These are phyloP conservation scores for Rubus idaeus DNA, from an alignment of 306 rosid genomes.

Conservation along the genomic window DNA sequence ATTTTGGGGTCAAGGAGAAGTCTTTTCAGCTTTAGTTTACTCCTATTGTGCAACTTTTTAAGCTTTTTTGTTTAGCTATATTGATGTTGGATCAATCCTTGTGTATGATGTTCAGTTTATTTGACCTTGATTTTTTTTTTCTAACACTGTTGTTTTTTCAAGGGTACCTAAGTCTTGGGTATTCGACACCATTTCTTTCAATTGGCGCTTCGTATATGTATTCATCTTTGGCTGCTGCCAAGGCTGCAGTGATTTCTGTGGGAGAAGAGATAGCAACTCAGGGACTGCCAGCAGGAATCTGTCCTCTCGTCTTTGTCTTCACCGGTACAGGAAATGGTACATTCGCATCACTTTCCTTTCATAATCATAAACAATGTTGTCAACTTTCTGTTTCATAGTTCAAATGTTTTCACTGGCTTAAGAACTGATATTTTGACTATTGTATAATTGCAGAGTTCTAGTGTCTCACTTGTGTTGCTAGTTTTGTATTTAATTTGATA, in stretches of 20 bases:
- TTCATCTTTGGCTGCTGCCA: conserved; percentile 88
- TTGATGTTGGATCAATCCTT: neutral
- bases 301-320: conserved; percentile 83
- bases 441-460: neutral
- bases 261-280: conserved; percentile 87
- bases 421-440: neutral
- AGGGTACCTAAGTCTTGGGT: conserved; percentile 92
- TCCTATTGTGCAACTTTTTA: neutral
- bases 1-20: neutral
- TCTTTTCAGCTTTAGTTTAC: neutral
- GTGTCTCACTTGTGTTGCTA: neutral
- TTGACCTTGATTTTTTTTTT: neutral
- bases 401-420: neutral
- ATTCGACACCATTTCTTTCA: conserved; percentile 92
- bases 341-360: neutral
- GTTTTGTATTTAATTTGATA: neutral
- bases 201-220: conserved; percentile 96
- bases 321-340: conserved; percentile 95
- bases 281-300: conserved; percentile 84
- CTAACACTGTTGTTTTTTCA: conserved; percentile 8
- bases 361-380: neutral
- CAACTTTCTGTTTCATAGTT: conserved; percentile 2
- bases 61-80: neutral
- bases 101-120: neutral
- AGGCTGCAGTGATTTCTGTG: conserved; percentile 91